phyloP scores from a whole-genome alignment of 2,329 filamentous ascomycete species.

The Clonostachys chloroleuca region DNA sequence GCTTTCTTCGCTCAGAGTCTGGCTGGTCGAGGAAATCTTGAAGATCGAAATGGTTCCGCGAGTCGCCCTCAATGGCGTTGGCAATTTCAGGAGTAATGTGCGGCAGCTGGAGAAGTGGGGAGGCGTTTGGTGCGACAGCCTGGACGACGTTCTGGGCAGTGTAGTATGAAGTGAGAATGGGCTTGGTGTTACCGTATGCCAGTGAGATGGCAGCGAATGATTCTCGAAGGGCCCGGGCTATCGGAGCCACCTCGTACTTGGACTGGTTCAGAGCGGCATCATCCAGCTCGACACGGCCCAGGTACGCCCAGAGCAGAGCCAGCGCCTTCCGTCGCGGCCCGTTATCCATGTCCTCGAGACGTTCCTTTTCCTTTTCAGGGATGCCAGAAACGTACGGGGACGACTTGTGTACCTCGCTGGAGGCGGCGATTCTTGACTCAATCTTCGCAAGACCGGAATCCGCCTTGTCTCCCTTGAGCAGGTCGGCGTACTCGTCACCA shows the following conservation, averaged over 20 bases:
- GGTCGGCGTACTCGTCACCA: slow-evolving; percentile 78
- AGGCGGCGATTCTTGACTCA: slow-evolving; percentile 72
- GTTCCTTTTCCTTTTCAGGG: slow-evolving; percentile 68
- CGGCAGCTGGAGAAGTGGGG: slow-evolving; percentile 88
- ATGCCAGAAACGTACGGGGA: slow-evolving; percentile 52
- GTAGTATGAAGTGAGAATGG: slow-evolving; percentile 77
- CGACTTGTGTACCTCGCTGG: slow-evolving; percentile 34
- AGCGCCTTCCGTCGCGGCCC: slow-evolving; percentile 80
- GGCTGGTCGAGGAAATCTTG: slow-evolving; percentile 87
- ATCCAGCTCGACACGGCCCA: slow-evolving; percentile 81
- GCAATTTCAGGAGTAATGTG: slow-evolving; percentile 69
- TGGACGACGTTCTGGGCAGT: slow-evolving; percentile 86
- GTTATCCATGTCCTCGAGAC: slow-evolving; percentile 76
- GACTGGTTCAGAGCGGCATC: slow-evolving; percentile 73
- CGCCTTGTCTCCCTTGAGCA: slow-evolving; percentile 72
- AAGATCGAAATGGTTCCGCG: slow-evolving; percentile 70
- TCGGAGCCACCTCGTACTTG: slow-evolving; percentile 86
- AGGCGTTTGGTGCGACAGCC: slow-evolving; percentile 76
- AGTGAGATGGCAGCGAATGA: slow-evolving; percentile 84
- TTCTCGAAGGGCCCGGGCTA: slow-evolving; percentile 79
- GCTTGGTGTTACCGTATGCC: slow-evolving; percentile 78
- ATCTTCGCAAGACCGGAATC: slow-evolving; percentile 79
- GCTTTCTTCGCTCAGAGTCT: slow-evolving; percentile 65
- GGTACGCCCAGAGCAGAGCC: slow-evolving; percentile 90
- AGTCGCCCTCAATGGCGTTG: slow-evolving; percentile 67